Base-by-base conservation (phyloP, 1,284 basidiomycete species). In the Ganoderma resinaceum region DNA sequence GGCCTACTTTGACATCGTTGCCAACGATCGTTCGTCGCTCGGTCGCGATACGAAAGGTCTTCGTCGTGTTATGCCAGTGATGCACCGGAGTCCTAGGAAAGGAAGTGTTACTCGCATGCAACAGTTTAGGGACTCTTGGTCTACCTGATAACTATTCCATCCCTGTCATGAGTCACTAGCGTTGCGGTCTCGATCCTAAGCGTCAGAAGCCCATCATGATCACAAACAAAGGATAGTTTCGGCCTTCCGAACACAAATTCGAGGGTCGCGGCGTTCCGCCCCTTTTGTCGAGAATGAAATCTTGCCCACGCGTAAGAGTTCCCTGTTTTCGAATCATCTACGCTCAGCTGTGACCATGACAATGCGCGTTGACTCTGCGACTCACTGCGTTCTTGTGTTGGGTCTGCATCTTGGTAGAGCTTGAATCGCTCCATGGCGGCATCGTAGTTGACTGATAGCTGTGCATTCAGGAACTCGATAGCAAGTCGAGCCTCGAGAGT, bases 401-500 rank as follows among this genome's bases (percentile, higher is more conserved):
- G 46, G 12, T 53, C 29, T 5, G 66, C 65, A 18, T 64, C 68
- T 18, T 75, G 71, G 49, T 74, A 61, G 20, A 68, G 57, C n/a
- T 72, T 62, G 60, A 75, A 77, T 35, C 73, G 70, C 23, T 65
- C 33, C 12, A 76, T 11, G 35, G 65, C 74, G 53, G 77, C 78
- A 29, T 76, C 68, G 63, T 76, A 76, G 20, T 78, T 75, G 3
- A 75, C 75, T 3, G 69, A 46, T 43, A 79, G 73, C 65, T 80
- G 79, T 5, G 77, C 74, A 66, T 79, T 79, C 68, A 80, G 71
- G 60, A 79, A 80, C 31, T 75, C 74, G n/a, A 68, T 70, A 4
- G 77, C 74, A n/a, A 77, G 75, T 14, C 70, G 67, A 14, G 79
- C 78, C 11, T 61, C 26, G 23, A 66, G 59, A 37, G 23, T 29